Conservation (phyloP, 768 basidiomycete genomes). For the Tricholoma sp. region DNA sequence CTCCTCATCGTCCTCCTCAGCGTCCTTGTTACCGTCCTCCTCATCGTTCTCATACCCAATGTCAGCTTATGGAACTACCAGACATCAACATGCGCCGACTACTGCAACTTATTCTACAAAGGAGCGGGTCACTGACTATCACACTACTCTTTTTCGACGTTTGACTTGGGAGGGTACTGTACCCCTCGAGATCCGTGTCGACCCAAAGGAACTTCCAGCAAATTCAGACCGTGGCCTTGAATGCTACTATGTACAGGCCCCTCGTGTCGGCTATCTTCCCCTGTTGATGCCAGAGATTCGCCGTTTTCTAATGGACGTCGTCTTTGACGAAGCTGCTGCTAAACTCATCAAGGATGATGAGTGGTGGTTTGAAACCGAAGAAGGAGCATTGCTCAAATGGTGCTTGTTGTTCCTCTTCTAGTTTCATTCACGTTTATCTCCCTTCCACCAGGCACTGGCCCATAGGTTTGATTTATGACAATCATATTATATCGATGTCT, state of each 20-base stretch:
- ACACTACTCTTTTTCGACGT: constrained; percentile 78
- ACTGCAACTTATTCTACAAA: constrained; percentile 25
- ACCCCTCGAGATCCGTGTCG: constrained; percentile 84
- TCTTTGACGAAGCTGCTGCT: constrained; percentile 82
- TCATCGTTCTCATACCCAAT: too few relatives aligned
- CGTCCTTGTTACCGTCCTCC: too few relatives aligned
- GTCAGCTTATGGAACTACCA: constrained; percentile 40
- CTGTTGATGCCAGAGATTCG: constrained; percentile 86
- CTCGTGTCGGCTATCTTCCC: constrained; percentile 90
- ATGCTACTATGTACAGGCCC: constrained; percentile 86
- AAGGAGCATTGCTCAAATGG: constrained; percentile 84
- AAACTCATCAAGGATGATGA: constrained; percentile 79
- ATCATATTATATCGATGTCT: constrained; percentile 62
- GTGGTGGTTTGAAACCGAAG: constrained; percentile 97
- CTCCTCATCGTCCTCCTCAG: too few relatives aligned
- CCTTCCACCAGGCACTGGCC: constrained; percentile 87
- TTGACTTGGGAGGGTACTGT: constrained; percentile 91
- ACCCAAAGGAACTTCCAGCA: constrained; percentile 84
- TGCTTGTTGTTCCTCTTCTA: constrained; percentile 30
- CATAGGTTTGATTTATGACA: constrained; percentile 90
- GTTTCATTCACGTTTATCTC: constrained; percentile 5
- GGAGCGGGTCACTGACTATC: constrained; percentile 41
- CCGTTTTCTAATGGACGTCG: constrained; percentile 85
- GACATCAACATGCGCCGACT: constrained; percentile 36
- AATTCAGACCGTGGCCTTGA: constrained; percentile 87